These are phyloP conservation scores for Colletotrichum navitas DNA, from an alignment of 2,329 filamentous ascomycete species.

Conservation along the genomic window DNA sequence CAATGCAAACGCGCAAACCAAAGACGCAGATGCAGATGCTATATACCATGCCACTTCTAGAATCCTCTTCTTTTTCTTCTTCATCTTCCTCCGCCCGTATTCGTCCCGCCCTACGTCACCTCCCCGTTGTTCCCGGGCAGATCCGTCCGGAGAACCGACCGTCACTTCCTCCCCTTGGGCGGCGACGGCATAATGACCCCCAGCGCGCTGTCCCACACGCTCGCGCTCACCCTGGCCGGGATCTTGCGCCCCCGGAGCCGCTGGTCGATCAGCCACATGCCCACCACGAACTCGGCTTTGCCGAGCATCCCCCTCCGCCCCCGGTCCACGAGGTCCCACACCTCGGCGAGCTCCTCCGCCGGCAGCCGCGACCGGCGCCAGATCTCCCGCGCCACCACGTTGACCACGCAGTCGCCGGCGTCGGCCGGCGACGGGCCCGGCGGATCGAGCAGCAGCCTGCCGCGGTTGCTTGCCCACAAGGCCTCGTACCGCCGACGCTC, in stretches of 20 bases:
- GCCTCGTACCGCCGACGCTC: constrained; percentile 87
- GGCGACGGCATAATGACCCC: constrained; percentile 56
- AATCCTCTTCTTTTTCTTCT: neutral
- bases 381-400: constrained; percentile 79
- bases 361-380: constrained; percentile 79
- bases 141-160: neutral
- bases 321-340: constrained; percentile 81
- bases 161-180: constrained; percentile 47
- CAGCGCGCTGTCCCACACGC: constrained; percentile 79
- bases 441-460: constrained; percentile 55
- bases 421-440: constrained; percentile 40
- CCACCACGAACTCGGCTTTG: constrained; percentile 83
- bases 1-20: constrained; percentile 23
- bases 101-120: neutral
- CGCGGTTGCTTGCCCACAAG: constrained; percentile 86
- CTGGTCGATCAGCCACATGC: constrained; percentile 86
- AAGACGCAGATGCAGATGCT: constrained; percentile 20
- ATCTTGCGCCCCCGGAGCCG: constrained; percentile 83
- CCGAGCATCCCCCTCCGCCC: constrained; percentile 66
- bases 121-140: too few relatives aligned
- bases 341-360: constrained; percentile 75
- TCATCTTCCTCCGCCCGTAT: neutral
- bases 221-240: constrained; percentile 76
- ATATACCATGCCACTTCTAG: constrained; percentile 18
- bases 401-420: constrained; percentile 68